Evolutionary conservation across 495 filamentous ascomycete genomes (phyloP), one percentile per base, ranked within the genome.

Genomic region (Trichocladium antarcticum): DNA sequence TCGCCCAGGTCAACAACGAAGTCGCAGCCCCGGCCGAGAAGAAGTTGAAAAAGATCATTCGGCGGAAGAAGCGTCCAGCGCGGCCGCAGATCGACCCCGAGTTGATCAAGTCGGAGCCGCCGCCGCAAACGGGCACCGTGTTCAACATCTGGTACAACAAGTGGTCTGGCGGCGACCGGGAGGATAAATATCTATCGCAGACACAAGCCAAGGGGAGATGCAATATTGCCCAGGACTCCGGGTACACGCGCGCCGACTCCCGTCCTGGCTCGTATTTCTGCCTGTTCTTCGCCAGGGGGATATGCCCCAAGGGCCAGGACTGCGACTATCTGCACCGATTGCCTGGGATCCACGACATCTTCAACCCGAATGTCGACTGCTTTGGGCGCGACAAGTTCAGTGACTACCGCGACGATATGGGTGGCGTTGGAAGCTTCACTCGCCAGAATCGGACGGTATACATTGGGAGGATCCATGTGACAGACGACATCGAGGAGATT

Each of bases 401-500:
- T 37, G 89, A 94, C 57, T 95, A 94, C 67, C 73, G 89, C 42
- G 88, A 94, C 63, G 88, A 98, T 60, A 96, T 98, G 92, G 89
- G 89, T 29, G 92, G 92, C 51, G 85, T 94, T 12, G 92, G 92
- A 3, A 81, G 74, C 50, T 98, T 97, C 61, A 82, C 83, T 73
- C 77, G 92, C 14, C 85, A 89, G 61, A 98, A 96, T 56, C 72
- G 90, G 7, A 97, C 93, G 3, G 74, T 98, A 9, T 98, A 98
- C 58, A 72, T 95, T 8, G 92, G 92, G 4, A 74, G 89, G 20
- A 95, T 97, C 51, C 86, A 95, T 60, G 90, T 95, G 16, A 89
- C 81, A n/a, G 90, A 96, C 65, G 90, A 95, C 61, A 96, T 96
- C 51, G 89, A 96, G 62, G 92, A 98, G 65, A 77, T 96, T n/a